Percentiles rank a stretch among this genome's conserved stretches.
These are phyloP conservation scores for Teratosphaeria nubilosa DNA, from an alignment of 2,329 filamentous ascomycete species.

Conservation along the genomic window DNA sequence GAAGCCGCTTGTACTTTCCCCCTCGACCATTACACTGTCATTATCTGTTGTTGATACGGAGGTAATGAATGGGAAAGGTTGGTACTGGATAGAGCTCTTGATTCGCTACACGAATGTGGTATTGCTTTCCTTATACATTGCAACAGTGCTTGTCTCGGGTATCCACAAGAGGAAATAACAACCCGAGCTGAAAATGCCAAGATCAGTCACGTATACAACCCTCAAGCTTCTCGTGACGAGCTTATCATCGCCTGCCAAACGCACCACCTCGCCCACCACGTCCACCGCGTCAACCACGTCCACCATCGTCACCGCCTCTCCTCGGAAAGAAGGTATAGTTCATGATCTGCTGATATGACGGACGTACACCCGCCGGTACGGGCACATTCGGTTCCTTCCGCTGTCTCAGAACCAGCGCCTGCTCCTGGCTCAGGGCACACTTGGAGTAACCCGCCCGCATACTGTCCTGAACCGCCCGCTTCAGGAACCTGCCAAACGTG, in stretches of 20 bases:
- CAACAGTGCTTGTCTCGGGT: too few relatives aligned
- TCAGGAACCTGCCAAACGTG: constrained; percentile 10
- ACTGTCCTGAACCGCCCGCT: constrained; percentile 7
- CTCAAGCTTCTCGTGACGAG: background rate
- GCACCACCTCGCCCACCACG: background rate
- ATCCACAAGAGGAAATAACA: too few relatives aligned
- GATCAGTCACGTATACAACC: too few relatives aligned
- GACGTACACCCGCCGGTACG: constrained; percentile 5
- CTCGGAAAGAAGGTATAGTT: constrained; percentile 10
- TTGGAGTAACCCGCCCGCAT: constrained; percentile 12
- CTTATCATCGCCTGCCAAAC: background rate
- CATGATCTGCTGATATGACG: background rate
- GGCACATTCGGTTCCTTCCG: constrained; percentile 9
- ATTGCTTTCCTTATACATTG: too few relatives aligned
- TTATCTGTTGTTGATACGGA: too few relatives aligned
- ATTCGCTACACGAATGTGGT: too few relatives aligned
- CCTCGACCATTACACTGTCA: too few relatives aligned
- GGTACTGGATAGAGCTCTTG: too few relatives aligned
- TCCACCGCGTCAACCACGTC: background rate
- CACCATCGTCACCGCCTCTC: background rate
- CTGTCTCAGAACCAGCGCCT: constrained; percentile 10
- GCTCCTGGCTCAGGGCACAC: constrained; percentile 10
- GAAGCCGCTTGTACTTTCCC: too few relatives aligned
- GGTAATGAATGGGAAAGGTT: too few relatives aligned
- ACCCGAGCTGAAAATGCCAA: too few relatives aligned